These are phyloP conservation scores for Tuber aestivum DNA, from an alignment of 495 filamentous ascomycete genomes.

Conservation along the genomic window DNA sequence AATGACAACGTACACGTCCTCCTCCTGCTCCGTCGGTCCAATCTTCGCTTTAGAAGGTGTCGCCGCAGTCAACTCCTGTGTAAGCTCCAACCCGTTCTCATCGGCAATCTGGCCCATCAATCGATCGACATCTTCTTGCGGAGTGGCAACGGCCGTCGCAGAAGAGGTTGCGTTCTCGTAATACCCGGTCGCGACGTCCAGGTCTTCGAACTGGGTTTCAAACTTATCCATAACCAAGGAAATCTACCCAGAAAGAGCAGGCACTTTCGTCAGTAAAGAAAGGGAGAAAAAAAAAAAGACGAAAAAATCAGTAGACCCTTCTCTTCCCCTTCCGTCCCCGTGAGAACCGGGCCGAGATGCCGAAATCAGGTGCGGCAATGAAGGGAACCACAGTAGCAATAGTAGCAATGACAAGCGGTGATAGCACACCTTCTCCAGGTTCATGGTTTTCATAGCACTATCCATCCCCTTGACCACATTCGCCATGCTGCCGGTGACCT, in stretches of 20 bases:
- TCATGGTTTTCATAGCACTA: constrained; percentile 60
- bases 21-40: constrained; percentile 57
- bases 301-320: neutral
- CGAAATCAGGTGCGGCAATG: neutral
- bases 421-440: constrained; percentile 57
- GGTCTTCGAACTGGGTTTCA: constrained; percentile 75
- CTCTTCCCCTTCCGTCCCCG: neutral
- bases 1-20: constrained; percentile 49
- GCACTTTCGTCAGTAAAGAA: constrained; percentile 1
- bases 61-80: constrained; percentile 61
- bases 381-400: neutral
- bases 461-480: constrained; percentile 63
- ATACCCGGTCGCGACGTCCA: constrained; percentile 73
- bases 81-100: constrained; percentile 70
- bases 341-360: neutral
- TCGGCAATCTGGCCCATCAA: constrained; percentile 74
- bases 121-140: constrained; percentile 77
- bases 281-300: too few species aligned
- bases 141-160: constrained; percentile 67
- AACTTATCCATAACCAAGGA: constrained; percentile 68
- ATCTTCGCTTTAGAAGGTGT: constrained; percentile 51
- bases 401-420: neutral
- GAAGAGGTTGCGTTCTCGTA: constrained; percentile 75
- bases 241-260: constrained; percentile 44
- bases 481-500: constrained; percentile 59